These are phyloP conservation scores for Neofusicoccum sp. DNA, from an alignment of 2,329 filamentous ascomycete species.

Conservation along the genomic window DNA sequence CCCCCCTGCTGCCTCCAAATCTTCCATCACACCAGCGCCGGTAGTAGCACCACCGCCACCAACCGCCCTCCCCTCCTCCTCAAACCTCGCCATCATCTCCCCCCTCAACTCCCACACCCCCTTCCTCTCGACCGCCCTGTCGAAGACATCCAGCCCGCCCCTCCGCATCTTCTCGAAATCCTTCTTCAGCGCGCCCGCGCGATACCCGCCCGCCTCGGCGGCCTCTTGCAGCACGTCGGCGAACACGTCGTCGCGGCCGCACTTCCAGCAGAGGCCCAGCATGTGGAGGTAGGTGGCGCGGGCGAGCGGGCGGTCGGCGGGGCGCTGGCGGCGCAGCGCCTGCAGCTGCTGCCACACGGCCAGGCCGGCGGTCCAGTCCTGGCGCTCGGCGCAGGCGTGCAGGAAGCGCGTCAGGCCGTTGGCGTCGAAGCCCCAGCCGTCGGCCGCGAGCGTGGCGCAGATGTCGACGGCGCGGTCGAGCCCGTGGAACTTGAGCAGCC, in stretches of 20 bases:
- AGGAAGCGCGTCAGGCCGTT: slow-evolving; percentile 40
- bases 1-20: no score
- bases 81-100: not conserved
- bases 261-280: slow-evolving; percentile 13
- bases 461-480: slow-evolving; percentile 44
- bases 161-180: slow-evolving; percentile 7
- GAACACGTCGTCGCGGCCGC: not conserved
- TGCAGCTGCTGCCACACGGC: slow-evolving; percentile 46
- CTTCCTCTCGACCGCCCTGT: not conserved
- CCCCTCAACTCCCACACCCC: not conserved
- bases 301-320: slow-evolving; percentile 1
- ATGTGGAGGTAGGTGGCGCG: slow-evolving; percentile 6
- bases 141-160: not conserved
- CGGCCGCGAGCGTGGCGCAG: slow-evolving; percentile 41
- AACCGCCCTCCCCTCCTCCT: not conserved
- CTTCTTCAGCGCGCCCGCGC: not conserved
- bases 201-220: not conserved
- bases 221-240: slow-evolving; percentile 3
- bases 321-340: slow-evolving; percentile 23
- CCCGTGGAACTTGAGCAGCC: slow-evolving; percentile 45
- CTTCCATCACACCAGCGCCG: no score
- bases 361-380: slow-evolving; percentile 37
- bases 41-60: not conserved
- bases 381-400: slow-evolving; percentile 38
- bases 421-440: slow-evolving; percentile 48